Base-by-base conservation (phyloP, 176 grass and related monocot species). In the Sorghum bicolor region DNA sequence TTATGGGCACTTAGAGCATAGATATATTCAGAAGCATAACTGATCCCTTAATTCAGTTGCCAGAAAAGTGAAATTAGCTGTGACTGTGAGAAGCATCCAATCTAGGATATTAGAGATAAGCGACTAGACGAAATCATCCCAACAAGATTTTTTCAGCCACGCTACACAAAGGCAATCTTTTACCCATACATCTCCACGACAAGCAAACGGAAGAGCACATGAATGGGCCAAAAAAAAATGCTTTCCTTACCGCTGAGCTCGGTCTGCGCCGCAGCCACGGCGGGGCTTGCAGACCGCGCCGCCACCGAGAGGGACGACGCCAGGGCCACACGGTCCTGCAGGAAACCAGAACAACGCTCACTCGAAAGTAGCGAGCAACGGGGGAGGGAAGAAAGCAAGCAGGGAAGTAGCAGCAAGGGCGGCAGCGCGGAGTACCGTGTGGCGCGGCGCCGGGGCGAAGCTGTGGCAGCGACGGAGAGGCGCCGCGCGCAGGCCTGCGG, bases 261-360 rank as follows among this genome's bases (percentile, higher is more conserved):
- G 36, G 48, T 38, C 34, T 78, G 33, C 43, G 78, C 74, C 44
- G 68, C 75, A 22, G 29, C 40, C 73, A 76, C 64, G 44, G 75
- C 61, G 14, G 67, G 5, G 14, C 55, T 44, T 5, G 58, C 29
- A 60, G 83, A 47, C 48, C 28, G 38, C 32, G 15, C 79, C 16
- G 34, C 57, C 13, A 25, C 33, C 6, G 16, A 52, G 15, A 50
- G 0, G 5, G 64, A 20, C 25, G 52, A 55, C 64, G 66, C 36
- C 6, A 71, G n/a, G 16, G 67, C 11, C 31, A 79, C 13, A 14
- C 26, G 79, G 5, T 28, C 31, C 78, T 90, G 55, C 78, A 78
- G 12, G 48, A 70, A 77, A 85, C 43, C 44, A 58, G n/a, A 22
- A 65, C 10, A 10, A 37, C 3, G 66, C 31, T 71, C 16, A 67